Evolutionary conservation across 352 stramenopile species (phyloP), one percentile per base, ranked within the genome.

Genomic region (Globisporangium cylindrosporum): DNA sequence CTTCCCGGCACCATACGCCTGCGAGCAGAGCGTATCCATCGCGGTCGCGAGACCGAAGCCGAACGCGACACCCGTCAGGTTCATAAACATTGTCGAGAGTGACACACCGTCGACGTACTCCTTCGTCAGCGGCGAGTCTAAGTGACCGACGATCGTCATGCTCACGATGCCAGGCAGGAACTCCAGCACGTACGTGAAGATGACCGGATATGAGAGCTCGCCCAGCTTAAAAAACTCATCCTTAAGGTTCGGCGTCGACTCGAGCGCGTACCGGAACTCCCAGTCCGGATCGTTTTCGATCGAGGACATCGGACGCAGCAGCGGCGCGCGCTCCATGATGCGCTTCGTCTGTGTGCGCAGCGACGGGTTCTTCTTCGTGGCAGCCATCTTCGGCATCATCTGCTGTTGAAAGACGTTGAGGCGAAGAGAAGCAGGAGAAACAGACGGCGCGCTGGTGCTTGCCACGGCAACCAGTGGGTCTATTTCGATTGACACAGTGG

Each of bases 21-120:
- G 84, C 12, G 87, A 88, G 64, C 88, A 97, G 0, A 97, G 73
- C 64, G 91, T 97, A 71, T 97, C 91, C 75, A 98, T 84, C 12
- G 89, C 90, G 20, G 88, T 94, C 6, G 88, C 77, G 25, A 97
- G 74, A 0, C 89, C 89, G 38, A 96, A 88, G 5, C 84, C 88
- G 6, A 93, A 76, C 8, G 88, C 75, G 27, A 95, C 77, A 6
- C 76, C 88, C n/a, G 86, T 89, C 3, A 97, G 68, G 59, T 97
- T 96, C 61, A 89, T 86, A 54, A 91, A 86, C 87, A 92, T 90
- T 8, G 75, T 81, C 46, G 84, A 91, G 3, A 94, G 75, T 22
- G 83, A 75, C 34, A 84, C 84, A 14, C 74, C 86, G 67, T 88
- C 84, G 7, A 94, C 69, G 67, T 90, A 94, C 46, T 91, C 75